phyloP scores from a whole-genome alignment of 2,329 filamentous ascomycete species.

The Aspergillus sp. region DNA sequence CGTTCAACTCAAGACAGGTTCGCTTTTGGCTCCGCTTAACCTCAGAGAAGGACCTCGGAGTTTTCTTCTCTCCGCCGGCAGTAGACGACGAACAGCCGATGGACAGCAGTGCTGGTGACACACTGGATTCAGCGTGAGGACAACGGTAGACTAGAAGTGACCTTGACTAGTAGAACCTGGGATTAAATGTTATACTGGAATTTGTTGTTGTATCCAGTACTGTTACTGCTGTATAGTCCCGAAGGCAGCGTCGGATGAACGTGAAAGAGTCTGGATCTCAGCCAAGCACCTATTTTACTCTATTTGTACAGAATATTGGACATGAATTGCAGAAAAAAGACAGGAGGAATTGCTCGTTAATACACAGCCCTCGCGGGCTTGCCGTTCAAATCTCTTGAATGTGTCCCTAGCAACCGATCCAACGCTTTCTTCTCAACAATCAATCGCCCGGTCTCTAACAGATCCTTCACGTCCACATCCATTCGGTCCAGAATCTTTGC shows the following conservation, averaged over 20 bases:
- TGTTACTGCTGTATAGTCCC: too few species aligned
- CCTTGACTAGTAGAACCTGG: too few species aligned
- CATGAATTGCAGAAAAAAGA: conserved; percentile 6
- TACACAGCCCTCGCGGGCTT: conserved; percentile 28
- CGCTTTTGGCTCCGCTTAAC: conserved; percentile 1
- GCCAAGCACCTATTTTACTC: conserved; percentile 3
- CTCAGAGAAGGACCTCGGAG: conserved; percentile 22
- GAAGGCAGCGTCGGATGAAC: too few species aligned
- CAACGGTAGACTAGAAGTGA: too few species aligned
- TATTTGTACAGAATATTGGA: conserved; percentile 26
- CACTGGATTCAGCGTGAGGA: background rate
- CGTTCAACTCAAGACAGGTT: background rate
- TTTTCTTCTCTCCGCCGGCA: conserved; percentile 17
- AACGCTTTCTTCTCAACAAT: conserved; percentile 80
- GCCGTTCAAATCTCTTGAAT: conserved; percentile 41
- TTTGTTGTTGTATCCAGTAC: too few species aligned
- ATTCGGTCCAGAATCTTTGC: conserved; percentile 60
- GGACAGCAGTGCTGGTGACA: background rate
- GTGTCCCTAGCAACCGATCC: conserved; percentile 61
- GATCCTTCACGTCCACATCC: conserved; percentile 93
- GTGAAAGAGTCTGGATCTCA: too few species aligned
- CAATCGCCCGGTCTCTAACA: conserved; percentile 74
- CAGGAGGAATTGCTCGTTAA: conserved; percentile 9
- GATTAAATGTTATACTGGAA: too few species aligned
- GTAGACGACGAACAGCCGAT: background rate